Base-by-base conservation (phyloP, 352 stramenopile species). In the Pythium dissimile region DNA sequence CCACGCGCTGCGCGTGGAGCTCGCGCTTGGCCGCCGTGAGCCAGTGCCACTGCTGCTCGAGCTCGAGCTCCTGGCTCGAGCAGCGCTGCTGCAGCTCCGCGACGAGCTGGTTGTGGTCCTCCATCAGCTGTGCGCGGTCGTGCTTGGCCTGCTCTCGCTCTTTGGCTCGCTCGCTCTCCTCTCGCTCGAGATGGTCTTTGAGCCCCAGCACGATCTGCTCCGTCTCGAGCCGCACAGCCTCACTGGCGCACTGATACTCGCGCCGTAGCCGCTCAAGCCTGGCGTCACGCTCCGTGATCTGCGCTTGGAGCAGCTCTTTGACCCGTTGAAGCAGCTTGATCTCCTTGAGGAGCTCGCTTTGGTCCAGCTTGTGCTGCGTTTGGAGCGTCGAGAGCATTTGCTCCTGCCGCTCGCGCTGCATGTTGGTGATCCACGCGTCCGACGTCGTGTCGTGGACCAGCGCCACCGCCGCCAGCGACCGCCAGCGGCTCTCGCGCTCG, bases 351-450 rank as follows among this genome's bases (percentile, higher is more conserved):
- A 90, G 53, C n/a, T 34, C 49, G 23, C 64, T 47, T 23, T 77
- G 51, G n/a, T 76, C 55, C n/a, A 66, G 34, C 3, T 77, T 66
- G 45, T 89, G 77, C 49, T 86, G 69, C 12, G 66, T 59, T 35
- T 84, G 65, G 2, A 89, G 49, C n/a, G 80, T 26, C 18, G 66
- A 48, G 20, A 88, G 27, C 24, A 69, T 67, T 1, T 78, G 52
- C 16, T 88, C 79, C 18, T 88, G 80, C 1, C 80, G 77, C 15
- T 72, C 74, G 15, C 62, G 54, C 41, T 89, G 83, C 62, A 72
- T 71, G 7, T 39, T 54, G 1, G 77, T 87, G 71, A 92, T 85
- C 83, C 83, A 92, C 34, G 85, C 71, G 24, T 89, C 69, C 1
- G 80, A 89, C 0, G 70, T 69, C 20, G 55, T 72, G 63, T 87